Evolutionary conservation across 1,284 basidiomycete species (phyloP).

Genomic region (Ceratobasidium sp.): DNA sequence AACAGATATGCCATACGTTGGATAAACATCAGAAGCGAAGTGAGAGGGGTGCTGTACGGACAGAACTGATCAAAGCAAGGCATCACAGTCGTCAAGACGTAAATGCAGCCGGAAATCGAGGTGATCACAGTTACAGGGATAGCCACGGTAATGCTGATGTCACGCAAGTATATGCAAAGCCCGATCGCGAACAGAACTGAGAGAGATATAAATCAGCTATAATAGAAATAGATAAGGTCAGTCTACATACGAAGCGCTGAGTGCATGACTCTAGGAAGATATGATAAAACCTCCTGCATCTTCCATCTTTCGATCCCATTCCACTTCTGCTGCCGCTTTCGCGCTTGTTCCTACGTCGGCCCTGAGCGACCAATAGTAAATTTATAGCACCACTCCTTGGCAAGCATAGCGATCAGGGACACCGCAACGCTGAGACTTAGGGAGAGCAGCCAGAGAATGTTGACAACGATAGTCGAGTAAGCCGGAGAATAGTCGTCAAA

Average conservation of each 20-base stretch:
- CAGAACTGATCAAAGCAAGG: not conserved
- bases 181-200: not conserved
- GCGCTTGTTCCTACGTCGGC: not conserved
- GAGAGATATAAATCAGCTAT: not conserved
- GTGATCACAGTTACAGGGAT: not conserved
- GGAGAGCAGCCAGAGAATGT: not conserved
- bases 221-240: too few species aligned
- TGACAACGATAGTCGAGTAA: not conserved
- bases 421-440: too few species aligned
- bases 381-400: too few species aligned
- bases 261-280: not conserved
- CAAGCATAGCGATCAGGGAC: too few species aligned
- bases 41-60: not conserved
- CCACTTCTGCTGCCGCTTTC: not conserved
- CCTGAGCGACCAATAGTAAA: too few species aligned
- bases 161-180: not conserved
- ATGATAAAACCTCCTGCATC: not conserved
- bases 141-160: not conserved
- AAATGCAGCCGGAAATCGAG: not conserved
- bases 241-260: constrained; percentile 7
- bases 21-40: not conserved
- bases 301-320: not conserved
- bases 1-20: not conserved
- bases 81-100: not conserved
- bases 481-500: not conserved